Percentiles rank a stretch among this genome's conserved stretches.
These are phyloP conservation scores for Arthrobotrys sphaeroides DNA, from an alignment of 2,329 filamentous ascomycete species.

Conservation along the genomic window DNA sequence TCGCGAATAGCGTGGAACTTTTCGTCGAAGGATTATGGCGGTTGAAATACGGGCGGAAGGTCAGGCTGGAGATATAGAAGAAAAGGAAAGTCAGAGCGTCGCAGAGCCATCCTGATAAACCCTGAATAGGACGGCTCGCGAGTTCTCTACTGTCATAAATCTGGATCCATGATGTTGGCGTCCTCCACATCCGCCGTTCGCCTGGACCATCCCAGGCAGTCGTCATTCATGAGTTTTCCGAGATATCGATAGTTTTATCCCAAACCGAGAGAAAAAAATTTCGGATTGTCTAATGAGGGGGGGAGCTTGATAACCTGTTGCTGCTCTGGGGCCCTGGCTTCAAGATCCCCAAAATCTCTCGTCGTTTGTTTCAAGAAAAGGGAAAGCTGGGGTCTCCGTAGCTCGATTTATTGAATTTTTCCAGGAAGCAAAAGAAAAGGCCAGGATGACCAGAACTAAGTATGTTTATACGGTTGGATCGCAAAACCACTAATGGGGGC, in stretches of 20 bases:
- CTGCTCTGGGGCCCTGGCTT: slow-evolving; percentile 13
- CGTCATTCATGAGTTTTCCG: slow-evolving; percentile 49
- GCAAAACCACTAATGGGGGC: neutral
- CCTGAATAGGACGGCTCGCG: neutral
- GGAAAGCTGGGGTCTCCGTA: slow-evolving; percentile 4
- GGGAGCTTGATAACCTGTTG: slow-evolving; percentile 6
- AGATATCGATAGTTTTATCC: slow-evolving; percentile 6
- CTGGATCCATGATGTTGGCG: slow-evolving; percentile 22
- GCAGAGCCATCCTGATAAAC: slow-evolving; percentile 23
- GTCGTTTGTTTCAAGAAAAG: slow-evolving; percentile 25
- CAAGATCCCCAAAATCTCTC: neutral
- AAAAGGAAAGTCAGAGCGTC: slow-evolving; percentile 18
- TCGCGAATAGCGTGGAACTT: slow-evolving; percentile 3
- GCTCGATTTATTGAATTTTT: neutral
- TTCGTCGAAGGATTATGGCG: neutral
- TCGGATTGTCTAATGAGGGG: neutral
- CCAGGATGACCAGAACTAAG: slow-evolving; percentile 9
- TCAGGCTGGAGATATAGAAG: slow-evolving; percentile 10
- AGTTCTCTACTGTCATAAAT: slow-evolving; percentile 37
- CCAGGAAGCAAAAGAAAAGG: slow-evolving; percentile 8
- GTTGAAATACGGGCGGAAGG: neutral
- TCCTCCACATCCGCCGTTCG: slow-evolving; percentile 4
- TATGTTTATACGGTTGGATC: slow-evolving; percentile 19
- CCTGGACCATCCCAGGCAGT: slow-evolving; percentile 26
- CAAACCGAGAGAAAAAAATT: neutral